Evolutionary conservation across 192 early-diverging fungal genomes (phyloP).

Genomic region (Backusella circina): DNA sequence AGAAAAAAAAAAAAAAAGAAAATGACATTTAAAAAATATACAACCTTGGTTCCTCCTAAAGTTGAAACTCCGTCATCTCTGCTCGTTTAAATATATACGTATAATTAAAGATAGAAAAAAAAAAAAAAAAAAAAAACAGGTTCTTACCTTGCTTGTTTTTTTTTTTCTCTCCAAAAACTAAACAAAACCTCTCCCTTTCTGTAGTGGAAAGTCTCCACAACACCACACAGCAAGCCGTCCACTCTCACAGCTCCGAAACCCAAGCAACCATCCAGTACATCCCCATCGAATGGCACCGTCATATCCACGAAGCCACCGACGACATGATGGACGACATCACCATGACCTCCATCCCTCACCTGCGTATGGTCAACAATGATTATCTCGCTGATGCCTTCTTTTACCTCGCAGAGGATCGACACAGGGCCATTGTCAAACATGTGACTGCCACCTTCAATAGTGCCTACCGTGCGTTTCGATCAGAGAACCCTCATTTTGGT

Average conservation of each 20-base stretch:
- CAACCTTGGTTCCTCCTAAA: neutral
- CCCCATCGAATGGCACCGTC: slow-evolving; percentile 38
- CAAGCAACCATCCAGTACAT: slow-evolving; percentile 32
- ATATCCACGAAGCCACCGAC: slow-evolving; percentile 33
- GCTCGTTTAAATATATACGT: no score
- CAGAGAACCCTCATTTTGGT: slow-evolving; percentile 49
- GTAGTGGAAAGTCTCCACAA: slow-evolving; percentile 34
- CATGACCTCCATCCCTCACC: slow-evolving; percentile 33
- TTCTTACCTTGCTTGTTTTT: no score
- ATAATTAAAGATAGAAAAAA: no score
- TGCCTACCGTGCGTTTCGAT: slow-evolving; percentile 43
- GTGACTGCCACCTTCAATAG: slow-evolving; percentile 14
- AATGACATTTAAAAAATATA: neutral
- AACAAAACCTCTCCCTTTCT: neutral
- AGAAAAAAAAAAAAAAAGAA: neutral
- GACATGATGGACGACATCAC: slow-evolving; percentile 31
- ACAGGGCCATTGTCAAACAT: slow-evolving; percentile 24
- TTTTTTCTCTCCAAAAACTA: neutral
- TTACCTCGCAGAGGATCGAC: slow-evolving; percentile 22
- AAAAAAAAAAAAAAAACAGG: neutral
- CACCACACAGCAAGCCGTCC: slow-evolving; percentile 30
- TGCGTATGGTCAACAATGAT: slow-evolving; percentile 23
- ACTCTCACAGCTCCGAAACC: slow-evolving; percentile 30
- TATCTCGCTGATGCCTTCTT: slow-evolving; percentile 20
- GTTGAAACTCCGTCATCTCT: no score